Evolutionary conservation across 2,329 filamentous ascomycete species (phyloP).

Genomic region (Colletotrichum cuscutae): DNA sequence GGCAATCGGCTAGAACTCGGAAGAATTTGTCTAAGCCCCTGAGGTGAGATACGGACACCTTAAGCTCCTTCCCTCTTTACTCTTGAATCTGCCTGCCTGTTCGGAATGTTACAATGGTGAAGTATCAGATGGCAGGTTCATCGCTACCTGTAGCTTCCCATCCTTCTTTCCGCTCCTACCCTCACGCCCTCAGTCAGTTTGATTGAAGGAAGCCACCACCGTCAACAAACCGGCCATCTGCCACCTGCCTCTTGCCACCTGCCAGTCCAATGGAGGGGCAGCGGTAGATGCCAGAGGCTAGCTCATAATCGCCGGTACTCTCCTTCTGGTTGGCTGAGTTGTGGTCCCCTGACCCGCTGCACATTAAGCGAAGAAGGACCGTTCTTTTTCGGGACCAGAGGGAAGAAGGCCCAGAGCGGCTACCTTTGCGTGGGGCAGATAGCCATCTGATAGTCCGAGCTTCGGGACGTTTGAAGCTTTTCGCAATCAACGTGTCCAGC

Average conservation of each 20-base stretch:
- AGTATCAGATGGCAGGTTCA: neutral
- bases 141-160: neutral
- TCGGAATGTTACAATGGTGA: neutral
- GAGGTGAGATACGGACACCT: neutral
- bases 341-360: neutral
- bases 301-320: neutral
- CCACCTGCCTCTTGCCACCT: too few species aligned
- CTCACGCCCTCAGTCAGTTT: neutral
- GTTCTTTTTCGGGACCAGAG: neutral
- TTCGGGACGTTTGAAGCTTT: neutral
- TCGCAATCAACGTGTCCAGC: neutral
- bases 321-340: neutral
- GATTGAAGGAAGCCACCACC: neutral
- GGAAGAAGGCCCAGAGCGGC: neutral
- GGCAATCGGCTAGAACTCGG: neutral
- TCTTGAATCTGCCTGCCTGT: neutral
- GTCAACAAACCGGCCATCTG: neutral
- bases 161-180: too few species aligned
- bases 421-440: neutral
- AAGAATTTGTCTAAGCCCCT: neutral
- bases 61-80: neutral
- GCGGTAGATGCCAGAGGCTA: neutral
- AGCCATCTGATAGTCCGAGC: too few species aligned
- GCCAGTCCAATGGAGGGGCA: too few species aligned
- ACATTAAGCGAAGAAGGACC: neutral